Evolutionary conservation across 805 yeast genomes (phyloP), one percentile per base, ranked within the genome.

Genomic region (Yarrowia phangngaensis): DNA sequence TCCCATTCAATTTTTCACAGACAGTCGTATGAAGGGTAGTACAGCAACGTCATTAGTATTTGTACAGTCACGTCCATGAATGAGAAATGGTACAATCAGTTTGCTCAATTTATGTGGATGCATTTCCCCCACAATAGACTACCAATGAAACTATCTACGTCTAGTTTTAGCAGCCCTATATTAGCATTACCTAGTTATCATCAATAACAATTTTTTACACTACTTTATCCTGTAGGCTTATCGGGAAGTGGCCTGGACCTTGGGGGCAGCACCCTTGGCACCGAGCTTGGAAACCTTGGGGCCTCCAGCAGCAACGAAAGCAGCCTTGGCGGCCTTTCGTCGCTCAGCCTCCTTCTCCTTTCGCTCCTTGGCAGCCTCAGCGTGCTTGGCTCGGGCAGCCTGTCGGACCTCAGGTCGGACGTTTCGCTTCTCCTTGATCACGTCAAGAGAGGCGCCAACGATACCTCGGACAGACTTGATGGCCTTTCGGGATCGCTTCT

Each of bases 391-490:
- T 80, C 97, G 94, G 71, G 87, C 82, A 65, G 95, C 96, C 81
- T 88, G 85, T 82, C 96, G 92, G 69, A 82, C 89, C 74, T 89
- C 94, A 72, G 98, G 96, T 78, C 88, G 87, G 71, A 79, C 76
- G 66, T 84, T 69, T 78, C 97, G 88, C 83, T 95, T 87, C 80
- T 90, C 95, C 78, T 86, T 90, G 79, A 92, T 92, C 71, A 88
- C 82, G 63, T 92, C 98, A 66, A 92, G 79, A 68, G 98, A 86
- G 71, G 97, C 98, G 82, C 99, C 98, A 63, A 90, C 97, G 71
- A 92, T 83, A 60, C 95, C 96, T 82, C 98, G 92, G 79, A 89
- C 97, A 75, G 84, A 80, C 84, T 92, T 92, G 75, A 89, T 94
- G 68, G 95, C 72, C 82, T 87, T 89, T 82, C 96, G 90, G 64